Base-by-base conservation (phyloP, 768 basidiomycete genomes). In the Inosperma sp. region DNA sequence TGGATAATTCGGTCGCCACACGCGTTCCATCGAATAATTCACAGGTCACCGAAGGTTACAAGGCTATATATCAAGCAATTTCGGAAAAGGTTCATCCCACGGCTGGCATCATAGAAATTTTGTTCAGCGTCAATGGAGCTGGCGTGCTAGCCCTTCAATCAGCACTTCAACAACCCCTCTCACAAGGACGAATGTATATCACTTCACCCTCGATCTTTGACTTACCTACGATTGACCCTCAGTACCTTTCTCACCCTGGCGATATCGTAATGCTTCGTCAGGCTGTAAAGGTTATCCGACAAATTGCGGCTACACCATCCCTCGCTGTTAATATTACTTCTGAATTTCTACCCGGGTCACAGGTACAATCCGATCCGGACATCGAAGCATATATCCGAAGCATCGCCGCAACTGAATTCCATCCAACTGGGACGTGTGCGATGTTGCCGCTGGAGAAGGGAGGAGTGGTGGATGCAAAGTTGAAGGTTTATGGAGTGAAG, bases 101-200 rank as follows among this genome's bases (percentile, higher is more conserved):
- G 6, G 69, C 78, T 44, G 83, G 78, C 0, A 72, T 80, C 50
- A 66, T 83, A 22, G 85, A 87, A 64, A 66, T 86, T 17, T 65
- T 87, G 30, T 58, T 70, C 59, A 73, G 62, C 57, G 68, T 68
- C 42, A 76, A 72, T 40, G 45, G 64, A 4, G 56, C 71, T 0
- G 65, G 67, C 2, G 53, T 60, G 22, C 67, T 85, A 39, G 72
- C 72, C 4, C 72, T 88, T 47, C 86, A 88, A 59, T 78, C 80
- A 5, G 85, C 81, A 1, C 62, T 85, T 10, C 85, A 86, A 62
- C 81, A 81, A 57, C 81, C 83, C 1, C 71, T 80, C 61, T 83
- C 48, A 19, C 49, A 55, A 4, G 63, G 59, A 16, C 48, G 63
- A 23, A 23, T 31, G 29, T 51, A 52, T 19, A 55, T 51, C 3